These are phyloP conservation scores for Diplodia intermedia DNA, from an alignment of 2,329 filamentous ascomycete species.

Conservation along the genomic window DNA sequence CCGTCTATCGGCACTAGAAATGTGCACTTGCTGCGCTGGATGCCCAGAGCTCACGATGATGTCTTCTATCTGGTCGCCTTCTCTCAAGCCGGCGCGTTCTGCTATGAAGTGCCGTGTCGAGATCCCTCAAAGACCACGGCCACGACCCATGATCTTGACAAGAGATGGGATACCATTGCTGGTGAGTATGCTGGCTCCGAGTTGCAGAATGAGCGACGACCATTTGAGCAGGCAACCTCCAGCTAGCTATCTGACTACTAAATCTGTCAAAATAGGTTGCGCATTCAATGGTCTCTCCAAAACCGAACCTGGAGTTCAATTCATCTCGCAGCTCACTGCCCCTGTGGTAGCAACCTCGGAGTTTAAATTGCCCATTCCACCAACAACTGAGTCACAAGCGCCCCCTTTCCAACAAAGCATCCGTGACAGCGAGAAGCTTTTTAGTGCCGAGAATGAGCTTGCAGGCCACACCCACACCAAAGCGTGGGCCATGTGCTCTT, in stretches of 20 bases:
- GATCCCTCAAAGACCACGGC: constrained; percentile 39
- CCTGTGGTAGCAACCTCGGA: constrained; percentile 43
- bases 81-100: constrained; percentile 40
- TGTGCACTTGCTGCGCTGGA: constrained; percentile 26
- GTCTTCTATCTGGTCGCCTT: constrained; percentile 45
- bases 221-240: not conserved
- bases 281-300: constrained; percentile 35
- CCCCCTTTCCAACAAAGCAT: constrained; percentile 53
- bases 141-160: constrained; percentile 46
- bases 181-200: constrained; percentile 36
- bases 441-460: constrained; percentile 59
- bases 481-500: constrained; percentile 60
- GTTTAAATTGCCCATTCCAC: constrained; percentile 39
- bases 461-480: constrained; percentile 58
- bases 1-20: constrained; percentile 7
- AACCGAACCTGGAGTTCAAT: constrained; percentile 41
- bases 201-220: not conserved
- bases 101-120: constrained; percentile 38
- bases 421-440: constrained; percentile 48
- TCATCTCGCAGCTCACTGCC: constrained; percentile 48
- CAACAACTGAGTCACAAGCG: constrained; percentile 26
- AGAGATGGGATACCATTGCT: constrained; percentile 52
- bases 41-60: constrained; percentile 16
- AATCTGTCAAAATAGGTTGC: constrained; percentile 40
- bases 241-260: constrained; percentile 14